Evolutionary conservation across 2,329 filamentous ascomycete genomes (phyloP).

Genomic region (Aspergillus texensis): DNA sequence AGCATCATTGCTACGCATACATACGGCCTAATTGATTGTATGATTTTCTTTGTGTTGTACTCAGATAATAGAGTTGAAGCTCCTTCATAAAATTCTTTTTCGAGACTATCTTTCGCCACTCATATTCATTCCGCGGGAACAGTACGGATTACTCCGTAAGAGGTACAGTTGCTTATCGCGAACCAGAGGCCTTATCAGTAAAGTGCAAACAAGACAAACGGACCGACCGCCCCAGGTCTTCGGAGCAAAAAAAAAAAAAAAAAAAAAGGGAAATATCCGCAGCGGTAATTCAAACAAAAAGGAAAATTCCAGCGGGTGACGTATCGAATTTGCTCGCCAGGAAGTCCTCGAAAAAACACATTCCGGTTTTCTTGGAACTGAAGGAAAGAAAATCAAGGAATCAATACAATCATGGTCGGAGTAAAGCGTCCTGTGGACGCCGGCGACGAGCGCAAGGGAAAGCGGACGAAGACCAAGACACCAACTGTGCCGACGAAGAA

Average conservation of each 20-base stretch:
- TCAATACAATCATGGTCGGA: conserved; percentile 37
- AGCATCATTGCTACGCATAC: background rate
- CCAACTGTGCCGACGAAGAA: conserved; percentile 27
- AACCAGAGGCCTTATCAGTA: conserved; percentile 28
- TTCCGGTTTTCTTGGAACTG: conserved; percentile 11
- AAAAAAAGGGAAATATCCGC: conserved; percentile 17
- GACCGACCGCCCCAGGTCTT: conserved; percentile 27
- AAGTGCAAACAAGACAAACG: conserved; percentile 39
- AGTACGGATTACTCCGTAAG: too few species aligned
- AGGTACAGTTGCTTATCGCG: background rate
- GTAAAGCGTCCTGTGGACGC: conserved; percentile 44
- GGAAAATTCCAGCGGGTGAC: conserved; percentile 16
- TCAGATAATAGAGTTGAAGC: background rate
- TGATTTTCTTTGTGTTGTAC: background rate
- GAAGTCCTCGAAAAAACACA: background rate
- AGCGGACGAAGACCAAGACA: conserved; percentile 40
- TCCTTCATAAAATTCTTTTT: background rate
- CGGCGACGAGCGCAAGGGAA: conserved; percentile 42
- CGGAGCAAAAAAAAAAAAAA: conserved; percentile 31
- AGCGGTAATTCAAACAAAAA: conserved; percentile 8
- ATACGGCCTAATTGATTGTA: background rate
- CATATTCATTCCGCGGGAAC: background rate
- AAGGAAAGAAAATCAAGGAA: conserved; percentile 1
- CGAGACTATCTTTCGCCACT: background rate
- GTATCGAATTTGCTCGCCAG: background rate